These are phyloP conservation scores for Botrytis elliptica DNA, from an alignment of 2,329 filamentous ascomycete genomes.

Conservation along the genomic window DNA sequence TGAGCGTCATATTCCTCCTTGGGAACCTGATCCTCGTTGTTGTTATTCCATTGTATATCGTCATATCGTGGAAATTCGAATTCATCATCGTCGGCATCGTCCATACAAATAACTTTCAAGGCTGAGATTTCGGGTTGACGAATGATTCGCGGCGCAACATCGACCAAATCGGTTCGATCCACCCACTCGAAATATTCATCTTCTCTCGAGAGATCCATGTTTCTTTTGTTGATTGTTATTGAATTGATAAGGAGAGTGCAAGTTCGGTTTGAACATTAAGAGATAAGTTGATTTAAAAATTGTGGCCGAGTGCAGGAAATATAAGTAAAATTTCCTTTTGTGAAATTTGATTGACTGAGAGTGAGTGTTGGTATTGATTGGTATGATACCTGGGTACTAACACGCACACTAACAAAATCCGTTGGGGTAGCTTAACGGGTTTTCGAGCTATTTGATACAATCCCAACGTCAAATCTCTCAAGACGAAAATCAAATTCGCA, in stretches of 20 bases:
- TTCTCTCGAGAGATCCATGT: conserved; percentile 18
- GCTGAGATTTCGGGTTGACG: conserved; percentile 15
- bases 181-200: conserved; percentile 21
- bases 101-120: conserved; percentile 34
- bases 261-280: not conserved
- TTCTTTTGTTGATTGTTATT: not conserved
- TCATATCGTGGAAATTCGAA: conserved; percentile 46
- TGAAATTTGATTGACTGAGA: not conserved
- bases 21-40: conserved; percentile 9
- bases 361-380: not conserved
- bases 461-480: not conserved
- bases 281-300: not conserved
- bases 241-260: not conserved
- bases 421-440: conserved; percentile 9
- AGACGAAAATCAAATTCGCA: not conserved
- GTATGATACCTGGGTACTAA: not conserved
- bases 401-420: not conserved
- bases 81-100: conserved; percentile 81
- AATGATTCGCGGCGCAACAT: conserved; percentile 15
- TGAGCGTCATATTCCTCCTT: conserved; percentile 36
- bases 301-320: not conserved
- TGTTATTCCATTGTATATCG: conserved; percentile 22
- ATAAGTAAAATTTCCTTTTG: not conserved
- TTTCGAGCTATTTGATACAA: not conserved
- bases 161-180: conserved; percentile 11